These are phyloP conservation scores for Xylaria curta DNA, from an alignment of 495 filamentous ascomycete genomes.

Conservation along the genomic window DNA sequence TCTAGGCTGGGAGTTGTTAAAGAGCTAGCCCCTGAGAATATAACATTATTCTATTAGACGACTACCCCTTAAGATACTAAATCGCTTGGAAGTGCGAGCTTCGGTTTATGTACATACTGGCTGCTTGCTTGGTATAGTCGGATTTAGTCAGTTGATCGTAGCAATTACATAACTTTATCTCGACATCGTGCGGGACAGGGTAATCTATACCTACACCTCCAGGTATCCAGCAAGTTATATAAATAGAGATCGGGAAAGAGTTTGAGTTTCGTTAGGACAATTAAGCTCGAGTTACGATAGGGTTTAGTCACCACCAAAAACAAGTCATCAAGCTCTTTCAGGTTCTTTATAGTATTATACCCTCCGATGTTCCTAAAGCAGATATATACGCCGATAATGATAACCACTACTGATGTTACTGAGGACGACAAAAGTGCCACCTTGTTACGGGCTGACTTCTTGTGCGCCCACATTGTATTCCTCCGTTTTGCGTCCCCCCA, in stretches of 20 bases:
- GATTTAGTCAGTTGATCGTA: neutral
- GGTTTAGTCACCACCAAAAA: neutral
- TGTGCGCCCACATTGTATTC: neutral
- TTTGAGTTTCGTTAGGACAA: neutral
- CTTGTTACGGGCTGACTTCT: neutral
- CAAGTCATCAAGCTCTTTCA: conserved; percentile 14
- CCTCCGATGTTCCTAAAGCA: conserved; percentile 35
- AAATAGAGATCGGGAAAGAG: neutral
- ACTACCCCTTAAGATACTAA: neutral
- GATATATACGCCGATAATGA: conserved; percentile 34
- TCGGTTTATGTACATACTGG: neutral
- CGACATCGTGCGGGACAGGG: neutral
- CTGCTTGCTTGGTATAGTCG: neutral
- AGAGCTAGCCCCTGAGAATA: neutral
- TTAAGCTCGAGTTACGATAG: neutral
- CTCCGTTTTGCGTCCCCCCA: conserved; percentile 1
- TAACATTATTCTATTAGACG: neutral
- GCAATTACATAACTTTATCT: neutral
- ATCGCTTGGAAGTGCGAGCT: neutral
- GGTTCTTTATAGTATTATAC: conserved; percentile 36
- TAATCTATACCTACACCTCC: neutral
- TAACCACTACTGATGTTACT: conserved; percentile 26
- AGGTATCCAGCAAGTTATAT: neutral
- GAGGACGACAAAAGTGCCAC: conserved; percentile 14
- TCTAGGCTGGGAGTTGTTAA: neutral